Evolutionary conservation across 352 stramenopile species (phyloP).

Genomic region (Globisporangium cystogenes): DNA sequence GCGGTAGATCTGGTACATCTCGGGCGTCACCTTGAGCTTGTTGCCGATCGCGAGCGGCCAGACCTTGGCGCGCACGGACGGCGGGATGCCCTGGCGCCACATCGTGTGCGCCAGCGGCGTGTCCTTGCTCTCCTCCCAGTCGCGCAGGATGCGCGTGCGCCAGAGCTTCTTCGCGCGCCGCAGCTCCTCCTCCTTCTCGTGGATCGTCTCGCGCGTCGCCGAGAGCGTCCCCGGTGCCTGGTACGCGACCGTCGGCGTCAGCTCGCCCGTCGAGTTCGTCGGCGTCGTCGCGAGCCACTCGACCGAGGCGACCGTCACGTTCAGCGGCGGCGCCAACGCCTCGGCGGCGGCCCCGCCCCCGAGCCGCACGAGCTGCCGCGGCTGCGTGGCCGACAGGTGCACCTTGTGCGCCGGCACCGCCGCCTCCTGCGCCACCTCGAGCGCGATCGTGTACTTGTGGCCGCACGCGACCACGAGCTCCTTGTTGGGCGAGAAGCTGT

Average conservation of each 20-base stretch:
- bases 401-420: conserved; percentile 8
- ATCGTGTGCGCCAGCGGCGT: conserved; percentile 68
- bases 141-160: conserved; percentile 64
- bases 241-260: conserved; percentile 5
- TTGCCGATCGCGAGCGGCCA: conserved; percentile 87
- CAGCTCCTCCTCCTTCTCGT: conserved; percentile 76
- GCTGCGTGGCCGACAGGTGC: conserved; percentile 8
- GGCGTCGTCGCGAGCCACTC: conserved; percentile 12
- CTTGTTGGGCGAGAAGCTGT: conserved; percentile 54
- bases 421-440: conserved; percentile 38
- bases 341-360: too few species aligned
- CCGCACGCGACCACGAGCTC: conserved; percentile 64
- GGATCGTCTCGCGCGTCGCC: conserved; percentile 41
- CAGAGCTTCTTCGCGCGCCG: conserved; percentile 81
- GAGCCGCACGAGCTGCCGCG: conserved; percentile 1
- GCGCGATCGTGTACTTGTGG: conserved; percentile 77
- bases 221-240: background rate
- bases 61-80: conserved; percentile 71
- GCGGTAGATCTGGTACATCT: conserved; percentile 86
- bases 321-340: conserved; percentile 8
- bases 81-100: conserved; percentile 79
- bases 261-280: conserved; percentile 5
- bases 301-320: conserved; percentile 9
- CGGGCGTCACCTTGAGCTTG: conserved; percentile 77
- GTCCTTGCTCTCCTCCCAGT: conserved; percentile 76